Conservation (phyloP, 306 rosid species). For the Fagus sylvatica region DNA sequence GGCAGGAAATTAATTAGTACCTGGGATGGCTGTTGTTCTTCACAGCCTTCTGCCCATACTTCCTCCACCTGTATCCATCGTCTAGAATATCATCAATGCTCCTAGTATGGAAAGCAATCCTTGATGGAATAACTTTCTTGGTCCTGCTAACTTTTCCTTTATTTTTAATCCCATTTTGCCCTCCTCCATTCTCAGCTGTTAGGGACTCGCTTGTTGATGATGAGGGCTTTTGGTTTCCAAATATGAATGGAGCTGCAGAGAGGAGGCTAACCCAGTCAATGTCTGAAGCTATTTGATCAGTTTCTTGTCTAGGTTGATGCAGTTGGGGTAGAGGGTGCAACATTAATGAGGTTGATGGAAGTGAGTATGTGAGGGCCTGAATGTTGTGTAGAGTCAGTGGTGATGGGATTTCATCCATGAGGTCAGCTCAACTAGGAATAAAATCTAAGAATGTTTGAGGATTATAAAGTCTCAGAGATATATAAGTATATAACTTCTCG, state of each 20-base stretch:
- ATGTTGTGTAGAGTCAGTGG: neutral
- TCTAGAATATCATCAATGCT: conserved; percentile 87
- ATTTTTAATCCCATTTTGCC: conserved; percentile 25
- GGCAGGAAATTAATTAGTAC: conserved; percentile 23
- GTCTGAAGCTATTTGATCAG: conserved; percentile 2
- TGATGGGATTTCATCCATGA: conserved; percentile 40
- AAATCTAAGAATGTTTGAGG: neutral
- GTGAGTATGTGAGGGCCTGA: conserved; percentile 26
- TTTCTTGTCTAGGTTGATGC: conserved; percentile 23
- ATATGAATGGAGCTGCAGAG: conserved; percentile 31
- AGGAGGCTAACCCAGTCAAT: conserved; percentile 66
- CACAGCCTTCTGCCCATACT: conserved; percentile 92
- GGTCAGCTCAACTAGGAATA: neutral
- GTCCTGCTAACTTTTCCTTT: conserved; percentile 35
- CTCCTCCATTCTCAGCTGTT: conserved; percentile 24
- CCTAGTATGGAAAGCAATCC: conserved; percentile 86
- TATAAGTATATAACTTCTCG: neutral
- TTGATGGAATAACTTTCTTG: conserved; percentile 52
- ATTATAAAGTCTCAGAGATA: neutral
- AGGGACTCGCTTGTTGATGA: conserved; percentile 17
- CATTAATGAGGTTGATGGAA: neutral
- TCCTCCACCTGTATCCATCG: conserved; percentile 92
- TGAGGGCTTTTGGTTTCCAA: conserved; percentile 18
- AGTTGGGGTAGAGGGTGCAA: conserved; percentile 33
- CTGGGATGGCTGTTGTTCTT: conserved; percentile 78